phyloP scores from a whole-genome alignment of 768 basidiomycete genomes.

The Tylopilus subfusipes region DNA sequence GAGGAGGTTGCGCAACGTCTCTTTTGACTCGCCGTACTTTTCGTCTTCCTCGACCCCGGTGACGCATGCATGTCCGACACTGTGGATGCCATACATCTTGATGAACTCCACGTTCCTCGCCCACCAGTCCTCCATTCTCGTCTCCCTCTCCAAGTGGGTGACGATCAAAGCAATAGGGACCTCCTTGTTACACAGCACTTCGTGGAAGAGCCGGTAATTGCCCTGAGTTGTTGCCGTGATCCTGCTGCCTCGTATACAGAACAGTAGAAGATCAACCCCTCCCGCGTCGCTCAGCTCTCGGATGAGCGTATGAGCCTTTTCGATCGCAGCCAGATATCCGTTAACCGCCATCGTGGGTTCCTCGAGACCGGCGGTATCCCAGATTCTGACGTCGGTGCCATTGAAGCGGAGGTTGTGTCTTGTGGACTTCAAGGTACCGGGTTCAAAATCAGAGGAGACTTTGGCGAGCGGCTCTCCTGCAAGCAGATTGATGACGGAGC shows the following conservation, averaged over 20 bases:
- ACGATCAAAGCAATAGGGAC: conserved; percentile 41
- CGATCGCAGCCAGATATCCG: conserved; percentile 27
- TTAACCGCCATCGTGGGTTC: conserved; percentile 29
- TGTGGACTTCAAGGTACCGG: conserved; percentile 33
- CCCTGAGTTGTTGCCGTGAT: conserved; percentile 29
- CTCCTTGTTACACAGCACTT: conserved; percentile 36
- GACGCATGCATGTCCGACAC: conserved; percentile 40
- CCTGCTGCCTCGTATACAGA: conserved; percentile 36
- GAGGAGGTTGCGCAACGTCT: conserved; percentile 21
- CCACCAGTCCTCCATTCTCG: conserved; percentile 38
- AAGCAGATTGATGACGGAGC: conserved; percentile 45
- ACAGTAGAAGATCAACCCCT: conserved; percentile 35
- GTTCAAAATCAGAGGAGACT: conserved; percentile 31
- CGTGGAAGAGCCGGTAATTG: conserved; percentile 40
- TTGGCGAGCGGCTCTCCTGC: conserved; percentile 26
- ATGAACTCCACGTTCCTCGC: conserved; percentile 26
- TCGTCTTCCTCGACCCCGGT: conserved; percentile 34
- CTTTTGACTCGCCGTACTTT: conserved; percentile 36
- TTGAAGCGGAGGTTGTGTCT: conserved; percentile 20
- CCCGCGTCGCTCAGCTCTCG: conserved; percentile 23
- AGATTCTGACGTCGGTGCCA: conserved; percentile 16
- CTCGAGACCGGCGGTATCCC: conserved; percentile 32
- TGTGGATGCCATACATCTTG: conserved; percentile 22
- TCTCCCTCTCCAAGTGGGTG: conserved; percentile 39
- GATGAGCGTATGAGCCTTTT: conserved; percentile 28